phyloP scores from a whole-genome alignment of 176 grass and related monocot genomes.

The Oryza meyeriana region DNA sequence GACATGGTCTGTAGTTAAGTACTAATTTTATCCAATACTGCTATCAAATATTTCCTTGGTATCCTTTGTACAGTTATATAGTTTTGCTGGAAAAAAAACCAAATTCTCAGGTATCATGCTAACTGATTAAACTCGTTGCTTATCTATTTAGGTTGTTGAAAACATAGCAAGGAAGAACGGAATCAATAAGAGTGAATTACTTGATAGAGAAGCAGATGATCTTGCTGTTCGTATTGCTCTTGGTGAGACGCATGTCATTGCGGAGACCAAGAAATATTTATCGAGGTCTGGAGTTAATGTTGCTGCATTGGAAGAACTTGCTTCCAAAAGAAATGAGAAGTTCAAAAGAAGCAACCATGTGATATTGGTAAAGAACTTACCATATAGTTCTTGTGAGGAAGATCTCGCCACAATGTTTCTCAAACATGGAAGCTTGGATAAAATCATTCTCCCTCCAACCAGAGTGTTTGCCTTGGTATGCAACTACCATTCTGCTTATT shows the following conservation, averaged over 20 bases:
- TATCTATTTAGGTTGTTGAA: conserved; percentile 68
- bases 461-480: conserved; percentile 92
- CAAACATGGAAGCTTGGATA: conserved; percentile 82
- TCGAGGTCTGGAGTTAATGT: conserved; percentile 81
- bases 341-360: conserved; percentile 91
- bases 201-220: conserved; percentile 86
- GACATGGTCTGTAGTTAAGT: background rate
- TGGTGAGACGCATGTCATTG: conserved; percentile 79
- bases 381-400: conserved; percentile 73
- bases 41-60: background rate
- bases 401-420: conserved; percentile 75
- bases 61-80: background rate
- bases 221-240: conserved; percentile 84
- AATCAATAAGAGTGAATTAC: conserved; percentile 79
- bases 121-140: conserved; percentile 1
- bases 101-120: background rate
- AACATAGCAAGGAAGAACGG: conserved; percentile 94
- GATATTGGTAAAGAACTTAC: conserved; percentile 93
- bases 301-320: conserved; percentile 72
- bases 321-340: conserved; percentile 70
- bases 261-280: conserved; percentile 86
- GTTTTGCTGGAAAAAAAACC: background rate
- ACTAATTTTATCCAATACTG: conserved; percentile 4
- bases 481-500: conserved; percentile 14
- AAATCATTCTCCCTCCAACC: conserved; percentile 79